phyloP scores from a whole-genome alignment of 805 yeast genomes.

The Yamadazyma sp. region DNA sequence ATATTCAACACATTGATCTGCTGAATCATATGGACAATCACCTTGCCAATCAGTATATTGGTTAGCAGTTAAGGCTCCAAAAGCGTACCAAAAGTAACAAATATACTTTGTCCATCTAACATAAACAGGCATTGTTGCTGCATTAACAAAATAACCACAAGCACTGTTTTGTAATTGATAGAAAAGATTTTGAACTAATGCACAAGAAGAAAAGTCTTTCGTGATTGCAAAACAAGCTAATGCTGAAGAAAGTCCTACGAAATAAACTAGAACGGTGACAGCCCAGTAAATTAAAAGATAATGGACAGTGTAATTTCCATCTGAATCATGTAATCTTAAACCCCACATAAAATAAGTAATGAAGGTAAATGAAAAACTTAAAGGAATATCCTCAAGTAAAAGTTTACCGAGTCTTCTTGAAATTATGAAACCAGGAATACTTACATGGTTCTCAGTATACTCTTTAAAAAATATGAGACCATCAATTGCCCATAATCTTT shows the following conservation, averaged over 20 bases:
- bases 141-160: constrained; percentile 77
- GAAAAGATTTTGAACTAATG: constrained; percentile 58
- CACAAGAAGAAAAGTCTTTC: constrained; percentile 59
- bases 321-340: constrained; percentile 34
- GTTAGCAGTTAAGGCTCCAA: constrained; percentile 64
- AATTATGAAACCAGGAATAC: constrained; percentile 63
- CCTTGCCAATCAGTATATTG: constrained; percentile 63
- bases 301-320: constrained; percentile 21
- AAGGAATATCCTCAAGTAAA: constrained; percentile 64
- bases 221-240: constrained; percentile 52
- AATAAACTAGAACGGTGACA: constrained; percentile 52
- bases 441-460: constrained; percentile 63
- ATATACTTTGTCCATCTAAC: constrained; percentile 81
- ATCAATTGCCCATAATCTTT: constrained; percentile 37
- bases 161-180: constrained; percentile 75
- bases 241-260: constrained; percentile 56
- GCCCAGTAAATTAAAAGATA: constrained; percentile 65
- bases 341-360: constrained; percentile 81
- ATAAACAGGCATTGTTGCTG: constrained; percentile 74
- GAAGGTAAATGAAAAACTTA: constrained; percentile 55
- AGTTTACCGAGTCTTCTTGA: constrained; percentile 66
- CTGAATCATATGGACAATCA: constrained; percentile 42
- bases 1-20: constrained; percentile 36
- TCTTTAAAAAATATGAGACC: constrained; percentile 50
- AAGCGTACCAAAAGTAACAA: constrained; percentile 75